Base-by-base conservation (phyloP, 441 rosid species). In the Lepidium campestre region DNA sequence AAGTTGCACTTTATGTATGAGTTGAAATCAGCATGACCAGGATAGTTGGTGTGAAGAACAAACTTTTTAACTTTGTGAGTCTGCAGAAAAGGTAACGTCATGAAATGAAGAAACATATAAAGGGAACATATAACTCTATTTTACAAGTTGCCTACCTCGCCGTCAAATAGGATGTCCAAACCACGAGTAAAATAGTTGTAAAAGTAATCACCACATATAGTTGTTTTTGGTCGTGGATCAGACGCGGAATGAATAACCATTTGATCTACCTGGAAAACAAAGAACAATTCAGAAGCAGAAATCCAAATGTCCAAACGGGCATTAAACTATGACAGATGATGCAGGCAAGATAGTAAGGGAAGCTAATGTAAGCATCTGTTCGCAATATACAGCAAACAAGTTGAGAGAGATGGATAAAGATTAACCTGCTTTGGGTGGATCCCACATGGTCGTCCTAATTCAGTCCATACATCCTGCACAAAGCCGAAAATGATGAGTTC, bases 21-120 rank as follows among this genome's bases (percentile, higher is more conserved):
- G 78, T 91, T 94, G 76, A 94, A 94, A 82, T 91, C 99, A 31
- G 97, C 83, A 82, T 94, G 99, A 52, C 99, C 99, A 52, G 98
- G 98, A 79, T 91, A 92, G 79, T 94, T 91, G 31, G 98, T 87
- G 75, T 95, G 99, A 73, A 95, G 79, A 74, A 95, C 90, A 75
- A 95, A 95, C 86, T 95, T 95, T 79, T 90, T 91, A 70, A 85
- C 82, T 76, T 82, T 90, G 76, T 95, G 98, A 70, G 85, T 86
- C 99, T 92, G 91, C 79, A 81, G 72, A 79, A 73, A 41, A 44
- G 31, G 68, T 18, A 49, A 57, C 57, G 45, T 14, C 50, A 15
- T 58, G 54, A 35, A 19, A 34, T 5, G 14, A 4, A 18, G 41
- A 69, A 42, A 34, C 55, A 41, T 37, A 50, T n/a, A 22, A 74